These are phyloP conservation scores for Hysterangium stoloniferum DNA, from an alignment of 768 basidiomycete species.

Conservation along the genomic window DNA sequence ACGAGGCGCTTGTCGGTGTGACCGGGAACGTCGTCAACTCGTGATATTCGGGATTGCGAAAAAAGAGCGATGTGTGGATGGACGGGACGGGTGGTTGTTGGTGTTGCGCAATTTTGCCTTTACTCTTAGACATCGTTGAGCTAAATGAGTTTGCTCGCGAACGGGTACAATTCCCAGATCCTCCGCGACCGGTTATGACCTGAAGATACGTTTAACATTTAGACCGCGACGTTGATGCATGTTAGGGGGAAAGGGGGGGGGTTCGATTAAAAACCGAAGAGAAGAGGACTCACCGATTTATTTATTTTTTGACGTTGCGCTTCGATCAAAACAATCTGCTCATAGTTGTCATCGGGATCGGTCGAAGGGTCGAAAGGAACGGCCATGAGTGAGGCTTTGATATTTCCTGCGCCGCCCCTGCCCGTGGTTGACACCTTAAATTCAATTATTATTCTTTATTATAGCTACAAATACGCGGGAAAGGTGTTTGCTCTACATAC, in stretches of 20 bases:
- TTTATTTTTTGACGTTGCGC: neutral
- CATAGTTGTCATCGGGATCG: slow-evolving; percentile 8
- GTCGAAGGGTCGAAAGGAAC: slow-evolving; percentile 2
- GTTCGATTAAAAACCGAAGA: neutral
- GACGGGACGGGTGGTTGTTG: neutral
- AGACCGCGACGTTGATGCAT: neutral
- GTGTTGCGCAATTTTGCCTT: neutral
- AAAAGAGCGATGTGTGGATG: neutral
- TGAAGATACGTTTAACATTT: neutral
- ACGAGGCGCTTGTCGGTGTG: too few relatives aligned
- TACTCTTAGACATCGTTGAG: neutral
- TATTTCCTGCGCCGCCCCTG: slow-evolving; percentile 6
- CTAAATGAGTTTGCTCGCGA: neutral
- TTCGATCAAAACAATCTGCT: neutral
- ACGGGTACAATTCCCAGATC: neutral
- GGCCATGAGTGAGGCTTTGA: neutral
- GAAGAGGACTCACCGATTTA: neutral
- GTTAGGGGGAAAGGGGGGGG: neutral
- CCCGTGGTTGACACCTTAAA: neutral
- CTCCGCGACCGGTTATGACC: slow-evolving; percentile 4
- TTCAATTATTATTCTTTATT: too few relatives aligned
- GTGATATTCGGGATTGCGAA: neutral
- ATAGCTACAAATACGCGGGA: neutral
- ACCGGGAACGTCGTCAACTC: neutral
- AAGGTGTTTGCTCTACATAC: neutral